Evolutionary conservation across 176 grass and related monocot genomes (phyloP), one percentile per base, ranked within the genome.

Genomic region (Rhipidocladum racemiflorum): DNA sequence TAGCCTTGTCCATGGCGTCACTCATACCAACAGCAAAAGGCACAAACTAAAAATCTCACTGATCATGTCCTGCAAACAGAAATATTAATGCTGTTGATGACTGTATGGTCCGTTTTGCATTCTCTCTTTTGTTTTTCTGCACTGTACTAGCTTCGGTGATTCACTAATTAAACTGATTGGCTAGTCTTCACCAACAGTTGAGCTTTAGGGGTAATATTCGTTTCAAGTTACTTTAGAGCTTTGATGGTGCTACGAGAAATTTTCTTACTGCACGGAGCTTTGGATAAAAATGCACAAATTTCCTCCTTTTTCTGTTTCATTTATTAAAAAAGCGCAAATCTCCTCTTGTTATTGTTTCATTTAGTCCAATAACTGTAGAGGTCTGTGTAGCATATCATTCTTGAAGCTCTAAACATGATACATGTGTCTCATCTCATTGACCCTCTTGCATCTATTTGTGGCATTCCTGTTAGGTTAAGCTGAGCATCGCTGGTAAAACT

Each of bases 401-500:
- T 56, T 15, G 50, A 50, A 75, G 45, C 18, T 32, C 7, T 7
- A 51, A 43, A 39, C 36, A 38, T 71, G 39, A 25, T 16, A 45
- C 56, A 65, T 57, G 4, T 81, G 48, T 64, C 25, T 46, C 23
- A 30, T 76, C 27, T 65, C 54, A 65, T 76, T 72, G 17, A 68
- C 16, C 27, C 14, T 61, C 17, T 70, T 76, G 23, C 72, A 46
- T 81, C 14, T 69, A 6, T 75, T 53, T 81, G 54, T 70, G 51
- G 10, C 42, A 50, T 82, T 73, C 12, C 63, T 73, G 25, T 82
- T 77, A 98, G 96, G 92, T 98, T 48, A 98, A 98, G 81, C 77
- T 98, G 29, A 90, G 71, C 6, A 75, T 91, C 60, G 92, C 92
- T 88, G 92, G 96, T 72, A 98, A 98, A 87, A 87, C 82, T 82